Evolutionary conservation across 2,329 filamentous ascomycete genomes (phyloP).

Genomic region (Drechslerella dactyloides): DNA sequence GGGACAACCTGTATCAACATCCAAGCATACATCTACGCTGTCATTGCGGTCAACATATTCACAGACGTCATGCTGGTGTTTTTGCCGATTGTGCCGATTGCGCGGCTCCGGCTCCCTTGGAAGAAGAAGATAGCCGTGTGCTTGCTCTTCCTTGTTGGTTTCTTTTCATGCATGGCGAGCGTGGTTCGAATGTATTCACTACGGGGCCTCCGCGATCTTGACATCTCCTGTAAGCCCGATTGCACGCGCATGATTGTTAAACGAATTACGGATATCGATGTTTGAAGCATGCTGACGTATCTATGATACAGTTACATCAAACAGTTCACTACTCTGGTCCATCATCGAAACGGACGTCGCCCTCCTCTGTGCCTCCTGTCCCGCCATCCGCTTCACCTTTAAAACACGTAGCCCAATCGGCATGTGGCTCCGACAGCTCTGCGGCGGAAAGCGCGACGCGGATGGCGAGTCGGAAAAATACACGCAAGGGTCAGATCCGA

Average conservation of each 20-base stretch:
- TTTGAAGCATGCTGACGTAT: too few relatives aligned
- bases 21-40: conserved; percentile 16
- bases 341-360: conserved; percentile 27
- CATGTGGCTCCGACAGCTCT: conserved; percentile 5
- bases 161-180: conserved; percentile 30
- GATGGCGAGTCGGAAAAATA: background rate
- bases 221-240: conserved; percentile 21
- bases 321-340: conserved; percentile 21
- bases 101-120: conserved; percentile 4
- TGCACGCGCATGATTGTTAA: too few relatives aligned
- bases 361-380: conserved; percentile 27
- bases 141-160: conserved; percentile 22
- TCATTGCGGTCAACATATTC: conserved; percentile 14
- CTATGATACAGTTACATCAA: conserved; percentile 11
- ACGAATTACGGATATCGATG: too few relatives aligned
- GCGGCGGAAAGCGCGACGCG: background rate
- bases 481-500: background rate
- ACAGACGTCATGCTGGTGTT: conserved; percentile 15
- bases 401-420: conserved; percentile 5
- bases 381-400: conserved; percentile 24
- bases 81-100: conserved; percentile 26
- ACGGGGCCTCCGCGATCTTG: background rate
- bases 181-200: conserved; percentile 13
- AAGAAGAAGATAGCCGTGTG: conserved; percentile 36
- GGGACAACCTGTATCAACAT: conserved; percentile 15